Conservation (phyloP, 345 rosid genomes). For the Moricandia arvensis region DNA sequence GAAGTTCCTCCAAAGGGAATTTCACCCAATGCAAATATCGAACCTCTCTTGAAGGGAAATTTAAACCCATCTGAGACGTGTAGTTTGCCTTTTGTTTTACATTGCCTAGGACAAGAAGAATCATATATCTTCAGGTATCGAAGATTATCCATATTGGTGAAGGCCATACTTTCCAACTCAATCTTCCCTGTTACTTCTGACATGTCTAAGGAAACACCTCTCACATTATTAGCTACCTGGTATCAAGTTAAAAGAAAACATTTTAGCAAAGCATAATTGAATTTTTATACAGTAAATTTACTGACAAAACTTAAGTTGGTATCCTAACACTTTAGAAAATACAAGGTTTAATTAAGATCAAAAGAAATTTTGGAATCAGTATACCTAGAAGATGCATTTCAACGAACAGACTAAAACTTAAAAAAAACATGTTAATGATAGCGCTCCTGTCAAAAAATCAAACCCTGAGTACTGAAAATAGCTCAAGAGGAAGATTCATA, state of each 20-base stretch:
- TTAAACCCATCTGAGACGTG: background rate
- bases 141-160: background rate
- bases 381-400: background rate
- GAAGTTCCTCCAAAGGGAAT: constrained; percentile 3
- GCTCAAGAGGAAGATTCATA: too few species aligned
- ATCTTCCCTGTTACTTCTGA: background rate
- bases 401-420: background rate
- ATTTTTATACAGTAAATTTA: too few species aligned
- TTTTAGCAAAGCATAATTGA: background rate
- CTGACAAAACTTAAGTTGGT: too few species aligned
- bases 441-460: too few species aligned
- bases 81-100: background rate
- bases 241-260: background rate
- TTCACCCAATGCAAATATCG: background rate
- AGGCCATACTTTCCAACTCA: background rate
- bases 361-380: background rate
- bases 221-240: background rate
- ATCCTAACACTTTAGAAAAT: too few species aligned
- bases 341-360: background rate
- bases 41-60: background rate
- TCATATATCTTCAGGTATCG: background rate
- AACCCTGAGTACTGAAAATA: too few species aligned
- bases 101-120: background rate
- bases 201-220: constrained; percentile 12
- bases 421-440: too few species aligned